Evolutionary conservation across 2,329 filamentous ascomycete species (phyloP).

Genomic region (Botrytis aclada): DNA sequence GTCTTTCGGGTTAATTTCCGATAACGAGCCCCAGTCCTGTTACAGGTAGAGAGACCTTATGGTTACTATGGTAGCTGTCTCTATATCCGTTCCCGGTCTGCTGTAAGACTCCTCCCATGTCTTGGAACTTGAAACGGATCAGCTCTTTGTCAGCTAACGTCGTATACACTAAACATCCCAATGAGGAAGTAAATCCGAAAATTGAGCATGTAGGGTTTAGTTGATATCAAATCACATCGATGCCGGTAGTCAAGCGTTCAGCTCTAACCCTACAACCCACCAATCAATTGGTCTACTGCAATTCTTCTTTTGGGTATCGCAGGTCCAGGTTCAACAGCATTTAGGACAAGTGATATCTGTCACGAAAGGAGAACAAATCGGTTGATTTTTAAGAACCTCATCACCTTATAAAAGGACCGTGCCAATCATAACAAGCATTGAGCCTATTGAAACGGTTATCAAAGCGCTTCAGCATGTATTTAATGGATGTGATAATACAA

Average conservation of each 20-base stretch:
- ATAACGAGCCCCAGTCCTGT: slow-evolving; percentile 2
- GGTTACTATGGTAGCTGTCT: not conserved
- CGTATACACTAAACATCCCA: not conserved
- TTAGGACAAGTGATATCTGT: not conserved
- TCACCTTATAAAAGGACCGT: slow-evolving; percentile 11
- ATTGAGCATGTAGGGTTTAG: slow-evolving; percentile 1
- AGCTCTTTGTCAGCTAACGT: slow-evolving; percentile 16
- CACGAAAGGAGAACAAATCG: slow-evolving; percentile 10
- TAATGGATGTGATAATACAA: slow-evolving; percentile 11
- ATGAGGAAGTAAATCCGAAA: slow-evolving; percentile 13
- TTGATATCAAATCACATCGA: slow-evolving; percentile 4
- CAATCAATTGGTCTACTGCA: not conserved
- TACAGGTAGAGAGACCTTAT: slow-evolving; percentile 2
- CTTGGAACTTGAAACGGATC: slow-evolving; percentile 6
- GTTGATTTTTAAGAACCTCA: slow-evolving; percentile 12
- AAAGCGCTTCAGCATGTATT: slow-evolving; percentile 13
- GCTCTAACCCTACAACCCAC: not conserved
- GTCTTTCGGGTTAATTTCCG: slow-evolving; percentile 18
- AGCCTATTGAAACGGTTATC: slow-evolving; percentile 6
- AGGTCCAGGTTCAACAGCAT: not conserved
- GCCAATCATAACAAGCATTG: slow-evolving; percentile 1
- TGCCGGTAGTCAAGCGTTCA: slow-evolving; percentile 10
- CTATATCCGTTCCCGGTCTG: not conserved
- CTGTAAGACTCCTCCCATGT: slow-evolving; percentile 7
- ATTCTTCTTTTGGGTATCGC: not conserved